These are phyloP conservation scores for Metschnikowia lachancei DNA, from an alignment of 805 yeast species.

Conservation along the genomic window DNA sequence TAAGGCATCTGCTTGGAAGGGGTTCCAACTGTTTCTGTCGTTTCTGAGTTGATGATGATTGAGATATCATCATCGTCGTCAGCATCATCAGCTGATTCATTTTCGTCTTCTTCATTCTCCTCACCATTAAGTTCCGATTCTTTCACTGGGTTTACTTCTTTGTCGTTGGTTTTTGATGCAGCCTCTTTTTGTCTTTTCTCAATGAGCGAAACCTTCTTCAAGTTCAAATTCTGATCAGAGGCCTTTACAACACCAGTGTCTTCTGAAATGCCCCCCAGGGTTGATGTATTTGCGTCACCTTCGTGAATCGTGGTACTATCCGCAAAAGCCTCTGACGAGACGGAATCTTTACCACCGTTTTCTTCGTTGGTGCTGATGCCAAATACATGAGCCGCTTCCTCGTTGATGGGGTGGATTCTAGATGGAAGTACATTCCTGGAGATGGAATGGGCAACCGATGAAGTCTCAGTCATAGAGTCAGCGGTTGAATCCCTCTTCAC, in stretches of 20 bases:
- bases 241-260: too few species aligned
- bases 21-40: not conserved
- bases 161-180: constrained; percentile 8
- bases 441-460: not conserved
- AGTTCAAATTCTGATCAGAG: too few species aligned
- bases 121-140: too few species aligned
- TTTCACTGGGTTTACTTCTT: too few species aligned
- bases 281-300: not conserved
- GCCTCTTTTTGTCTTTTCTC: too few species aligned
- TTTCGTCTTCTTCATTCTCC: constrained; percentile 12
- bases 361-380: constrained; percentile 34
- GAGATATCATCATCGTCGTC: constrained; percentile 39
- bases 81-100: constrained; percentile 23
- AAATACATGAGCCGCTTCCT: constrained; percentile 45
- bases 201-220: too few species aligned
- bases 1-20: too few species aligned
- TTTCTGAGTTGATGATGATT: constrained; percentile 36
- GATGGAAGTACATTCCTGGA: constrained; percentile 1
- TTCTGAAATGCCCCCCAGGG: not conserved
- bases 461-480: not conserved
- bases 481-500: constrained; percentile 29
- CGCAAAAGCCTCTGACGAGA: not conserved
- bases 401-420: constrained; percentile 14
- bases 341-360: not conserved
- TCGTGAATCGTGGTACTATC: constrained; percentile 9